Evolutionary conservation across 306 rosid species (phyloP), one percentile per base, ranked within the genome.

Genomic region (Heteromeles arbutifolia): DNA sequence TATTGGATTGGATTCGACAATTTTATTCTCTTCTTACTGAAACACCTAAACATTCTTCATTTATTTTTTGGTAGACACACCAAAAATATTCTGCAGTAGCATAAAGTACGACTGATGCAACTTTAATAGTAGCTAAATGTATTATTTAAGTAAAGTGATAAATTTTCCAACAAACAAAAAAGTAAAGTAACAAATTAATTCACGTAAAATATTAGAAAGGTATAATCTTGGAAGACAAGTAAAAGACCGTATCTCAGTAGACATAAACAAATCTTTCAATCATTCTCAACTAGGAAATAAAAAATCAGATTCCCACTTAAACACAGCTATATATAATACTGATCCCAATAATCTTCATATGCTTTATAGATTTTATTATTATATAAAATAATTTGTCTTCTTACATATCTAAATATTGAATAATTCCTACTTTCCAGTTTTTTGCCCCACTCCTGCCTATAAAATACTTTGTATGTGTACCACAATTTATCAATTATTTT

Each of bases 221-320:
- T 78, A 82, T 84, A 79, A 81, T 79, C 82, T 81, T 74, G 83
- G 85, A 48, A 82, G 85, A 80, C 83, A 77, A 79, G 73, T 50
- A 72, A 75, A 75, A 53, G 72, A 72, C 80, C 81, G 79, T 87
- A 87, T 87, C 93, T 84, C 81, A 91, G 86, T 88, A 44, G 79
- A 66, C 71, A 77, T 77, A 70, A 69, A 82, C 79, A 71, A 82
- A 74, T 67, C 77, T 70, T 75, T 62, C 87, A 79, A 86, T 85
- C 86, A 74, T 79, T 88, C 86, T 84, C 82, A 67, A 8, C 0
- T 9, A 25, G 75, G 67, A 73, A 77, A 77, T 66, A 68, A 79
- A 78, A 66, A 75, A 52, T 65, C 29, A 28, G 75, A 74, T 76
- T 73, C 25, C 66, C 37, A 61, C 70, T 59, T 45, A 72, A 62